A percentile compares a stretch with the other conserved stretches of the same genome.
These are phyloP conservation scores for Rickenella mellea DNA, from an alignment of 768 basidiomycete genomes.

Conservation along the genomic window DNA sequence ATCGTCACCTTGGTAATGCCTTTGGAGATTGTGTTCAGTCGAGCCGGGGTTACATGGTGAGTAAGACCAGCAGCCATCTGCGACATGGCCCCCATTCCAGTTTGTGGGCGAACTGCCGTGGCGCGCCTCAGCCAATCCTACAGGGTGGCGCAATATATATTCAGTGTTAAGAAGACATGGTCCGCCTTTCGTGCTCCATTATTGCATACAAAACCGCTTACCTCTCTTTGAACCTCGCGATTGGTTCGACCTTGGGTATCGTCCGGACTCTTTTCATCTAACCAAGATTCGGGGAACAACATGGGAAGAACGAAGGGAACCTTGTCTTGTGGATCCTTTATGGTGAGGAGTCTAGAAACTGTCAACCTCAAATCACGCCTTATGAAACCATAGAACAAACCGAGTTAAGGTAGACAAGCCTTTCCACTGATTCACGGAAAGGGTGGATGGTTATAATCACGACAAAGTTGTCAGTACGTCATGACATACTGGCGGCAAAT, in stretches of 20 bases:
- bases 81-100: constrained; percentile 50
- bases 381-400: not conserved
- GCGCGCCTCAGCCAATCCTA: constrained; percentile 24
- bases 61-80: constrained; percentile 65
- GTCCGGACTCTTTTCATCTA: constrained; percentile 39
- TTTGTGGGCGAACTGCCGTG: constrained; percentile 43
- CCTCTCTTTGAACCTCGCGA: constrained; percentile 46
- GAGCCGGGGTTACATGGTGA: constrained; percentile 42
- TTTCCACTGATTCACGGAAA: constrained; percentile 6
- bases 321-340: constrained; percentile 33
- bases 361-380: constrained; percentile 9
- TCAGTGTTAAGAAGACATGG: not conserved
- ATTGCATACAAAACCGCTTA: constrained; percentile 15
- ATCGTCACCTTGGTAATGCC: constrained; percentile 55
- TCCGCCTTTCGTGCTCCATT: not conserved
- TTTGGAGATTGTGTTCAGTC: constrained; percentile 37
- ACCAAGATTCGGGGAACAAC: constrained; percentile 55
- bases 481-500: constrained; percentile 51
- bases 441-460: not conserved
- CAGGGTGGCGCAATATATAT: constrained; percentile 1
- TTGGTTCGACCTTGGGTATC: constrained; percentile 58
- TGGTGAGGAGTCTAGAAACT: constrained; percentile 27
- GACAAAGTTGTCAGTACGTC: not conserved
- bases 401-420: constrained; percentile 7
- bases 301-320: constrained; percentile 43